Evolutionary conservation across 2,329 filamentous ascomycete genomes (phyloP), one percentile per base, ranked within the genome.

Genomic region (Aureobasidium subglaciale): DNA sequence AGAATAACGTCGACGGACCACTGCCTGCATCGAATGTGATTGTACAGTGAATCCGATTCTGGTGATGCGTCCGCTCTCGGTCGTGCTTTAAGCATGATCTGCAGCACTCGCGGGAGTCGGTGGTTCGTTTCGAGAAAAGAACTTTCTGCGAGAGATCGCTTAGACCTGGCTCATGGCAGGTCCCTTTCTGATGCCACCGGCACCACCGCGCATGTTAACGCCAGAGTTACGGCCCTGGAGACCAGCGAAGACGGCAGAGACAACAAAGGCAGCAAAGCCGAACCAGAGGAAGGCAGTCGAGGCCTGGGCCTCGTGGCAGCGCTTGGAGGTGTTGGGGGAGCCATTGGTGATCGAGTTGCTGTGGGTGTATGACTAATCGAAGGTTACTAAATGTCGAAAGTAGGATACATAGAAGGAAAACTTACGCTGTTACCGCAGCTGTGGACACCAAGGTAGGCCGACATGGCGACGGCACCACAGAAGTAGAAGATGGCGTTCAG

Each of bases 211-310:
- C 42, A 71, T 64, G 62, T 72, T 73, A 58, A 66, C 66, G 29
- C 78, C 74, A 63, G 78, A 76, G 34, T 78, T 75, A 62, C 78
- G 75, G 57, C 78, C 76, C 58, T 74, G 71, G 63, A 83, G 68
- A 55, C 78, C 72, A 60, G 87, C 77, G 65, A 81, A 73, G 41
- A 83, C 67, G 37, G 78, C 77, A 3, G 74, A 71, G 16, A 67
- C 82, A 25, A 75, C 72, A 65, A 85, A 87, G 24, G 79, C 75
- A 35, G 74, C 78, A 68, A 85, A 88, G 46, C 88, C 79, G 73
- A 91, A 90, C 86, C 86, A 92, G 72, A 89, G 78, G 73, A 92
- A 92, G 34, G 82, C 86, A 30, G 81, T 82, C 59, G 81, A 80
- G 34, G 87, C 87, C 73, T 91, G 87, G 15, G 88, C 80, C 72